Evolutionary conservation across 202 grass and related monocot genomes (phyloP), one percentile per base, ranked within the genome.

Genomic region (Bolboschoenoplectus hybrid): DNA sequence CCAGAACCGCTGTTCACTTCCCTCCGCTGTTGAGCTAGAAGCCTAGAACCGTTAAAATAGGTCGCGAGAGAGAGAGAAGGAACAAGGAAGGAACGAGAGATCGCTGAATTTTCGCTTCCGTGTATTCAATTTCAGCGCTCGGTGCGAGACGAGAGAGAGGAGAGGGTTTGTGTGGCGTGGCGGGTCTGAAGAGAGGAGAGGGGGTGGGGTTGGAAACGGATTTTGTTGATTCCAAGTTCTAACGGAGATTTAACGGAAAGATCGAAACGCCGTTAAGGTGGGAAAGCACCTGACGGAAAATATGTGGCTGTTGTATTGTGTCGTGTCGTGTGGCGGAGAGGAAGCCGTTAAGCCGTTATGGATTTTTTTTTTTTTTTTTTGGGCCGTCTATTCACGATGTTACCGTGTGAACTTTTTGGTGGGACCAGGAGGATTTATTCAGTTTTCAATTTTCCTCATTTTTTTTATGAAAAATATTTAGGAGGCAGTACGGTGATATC

Each of bases 121-220:
- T 32, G 35, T 36, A 53, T 53, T 53, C 10, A 52, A 67, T 67
- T 40, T 26, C 32, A 40, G 10, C 45, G n/a, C 47, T 75, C 2
- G 51, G 1, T 60, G 34, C 10, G 52, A 41, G 52, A 41, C 34
- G 51, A 57, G 75, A 68, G 66, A 39, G 11, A 61, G 36, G 35
- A 12, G 36, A 56, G 73, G 47, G 73, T 79, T 41, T 79, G 36
- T 79, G 75, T 79, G 75, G 75, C 52, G 51, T 60, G 52, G 75
- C 75, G 52, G 35, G 34, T 52, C 32, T 58, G 52, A 34, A 76
- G 47, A 14, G 26, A 26, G 26, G 26, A 26, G 26, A 1, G 5
- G 0, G 51, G 12, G 10, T 0, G 11, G 9, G 49, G 26, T 16
- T 53, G 74, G 32, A 56, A 4, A 52, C 56, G 47, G 50, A 77